Conservation (phyloP, 2,329 filamentous ascomycete species). For the Fusarium devonianum region DNA sequence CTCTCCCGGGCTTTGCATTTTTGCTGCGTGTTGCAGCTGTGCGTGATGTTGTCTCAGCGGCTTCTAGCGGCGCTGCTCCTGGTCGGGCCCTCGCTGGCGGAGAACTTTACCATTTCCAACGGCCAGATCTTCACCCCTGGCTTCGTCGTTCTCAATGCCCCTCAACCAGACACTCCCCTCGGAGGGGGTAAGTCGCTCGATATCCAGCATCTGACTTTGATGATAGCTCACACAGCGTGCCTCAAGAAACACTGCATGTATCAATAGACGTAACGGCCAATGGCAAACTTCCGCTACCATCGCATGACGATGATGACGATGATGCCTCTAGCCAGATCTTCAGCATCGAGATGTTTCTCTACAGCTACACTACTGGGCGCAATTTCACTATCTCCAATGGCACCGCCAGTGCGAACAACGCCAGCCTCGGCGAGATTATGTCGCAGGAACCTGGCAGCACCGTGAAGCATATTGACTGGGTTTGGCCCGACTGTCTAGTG, state of each 20-base stretch:
- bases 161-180: constrained; percentile 69
- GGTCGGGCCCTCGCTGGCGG: constrained; percentile 38
- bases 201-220: background rate
- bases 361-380: constrained; percentile 65
- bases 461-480: constrained; percentile 77
- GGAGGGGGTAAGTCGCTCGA: constrained; percentile 61
- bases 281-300: constrained; percentile 67
- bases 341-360: constrained; percentile 73
- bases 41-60: constrained; percentile 16
- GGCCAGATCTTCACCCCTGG: constrained; percentile 76
- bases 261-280: constrained; percentile 72
- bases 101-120: constrained; percentile 64
- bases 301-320: constrained; percentile 52
- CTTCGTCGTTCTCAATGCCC: constrained; percentile 70
- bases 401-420: constrained; percentile 58
- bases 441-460: constrained; percentile 69
- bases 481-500: constrained; percentile 73
- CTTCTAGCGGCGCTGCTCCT: constrained; percentile 35
- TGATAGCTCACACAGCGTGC: constrained; percentile 18
- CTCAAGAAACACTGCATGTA: constrained; percentile 63
- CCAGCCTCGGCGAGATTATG: constrained; percentile 64
- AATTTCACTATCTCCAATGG: constrained; percentile 75
- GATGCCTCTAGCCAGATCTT: constrained; percentile 64
- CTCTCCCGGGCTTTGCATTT: background rate
- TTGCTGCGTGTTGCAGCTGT: background rate